Evolutionary conservation across 768 basidiomycete genomes (phyloP).

Genomic region (Cystobasidiopsis lactophilus): DNA sequence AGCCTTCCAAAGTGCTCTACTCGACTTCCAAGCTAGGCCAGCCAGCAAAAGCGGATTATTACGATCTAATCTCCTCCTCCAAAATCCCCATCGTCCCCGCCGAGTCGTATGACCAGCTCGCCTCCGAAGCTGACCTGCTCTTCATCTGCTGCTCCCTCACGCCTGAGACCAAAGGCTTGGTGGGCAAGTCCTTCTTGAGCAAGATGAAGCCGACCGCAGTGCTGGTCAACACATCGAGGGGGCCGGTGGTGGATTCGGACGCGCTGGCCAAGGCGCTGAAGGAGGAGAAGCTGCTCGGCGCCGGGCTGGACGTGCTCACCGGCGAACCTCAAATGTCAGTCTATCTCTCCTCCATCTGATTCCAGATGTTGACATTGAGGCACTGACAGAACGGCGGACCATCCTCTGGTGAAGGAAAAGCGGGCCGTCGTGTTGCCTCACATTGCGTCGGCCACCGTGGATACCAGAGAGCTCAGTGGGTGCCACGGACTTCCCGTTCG

Average conservation of each 20-base stretch:
- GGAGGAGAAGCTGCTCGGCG: conserved; percentile 66
- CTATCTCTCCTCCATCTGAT: conserved; percentile 34
- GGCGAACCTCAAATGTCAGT: conserved; percentile 65
- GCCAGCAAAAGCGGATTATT: conserved; percentile 12
- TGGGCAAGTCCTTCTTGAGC: conserved; percentile 46
- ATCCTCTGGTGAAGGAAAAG: neutral
- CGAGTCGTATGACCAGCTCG: conserved; percentile 37
- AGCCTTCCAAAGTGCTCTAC: conserved; percentile 52
- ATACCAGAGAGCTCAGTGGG: conserved; percentile 40
- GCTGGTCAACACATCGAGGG: conserved; percentile 65
- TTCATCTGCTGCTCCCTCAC: conserved; percentile 41
- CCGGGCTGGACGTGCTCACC: conserved; percentile 81
- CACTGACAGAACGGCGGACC: no score
- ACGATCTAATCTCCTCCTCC: conserved; percentile 5
- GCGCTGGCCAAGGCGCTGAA: conserved; percentile 60
- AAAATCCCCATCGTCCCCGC: conserved; percentile 14
- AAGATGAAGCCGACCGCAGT: conserved; percentile 70
- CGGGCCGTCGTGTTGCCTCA: conserved; percentile 74
- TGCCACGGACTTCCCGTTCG: no score
- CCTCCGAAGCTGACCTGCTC: conserved; percentile 56
- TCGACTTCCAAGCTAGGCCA: conserved; percentile 31
- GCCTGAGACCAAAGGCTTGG: conserved; percentile 42
- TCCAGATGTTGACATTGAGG: neutral
- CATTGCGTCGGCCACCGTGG: conserved; percentile 68
- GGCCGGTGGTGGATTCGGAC: conserved; percentile 70